Percentiles rank a stretch among this genome's conserved stretches.
Evolutionary conservation across 2,329 filamentous ascomycete genomes (phyloP).

Genomic region (Diaporthe sp.): DNA sequence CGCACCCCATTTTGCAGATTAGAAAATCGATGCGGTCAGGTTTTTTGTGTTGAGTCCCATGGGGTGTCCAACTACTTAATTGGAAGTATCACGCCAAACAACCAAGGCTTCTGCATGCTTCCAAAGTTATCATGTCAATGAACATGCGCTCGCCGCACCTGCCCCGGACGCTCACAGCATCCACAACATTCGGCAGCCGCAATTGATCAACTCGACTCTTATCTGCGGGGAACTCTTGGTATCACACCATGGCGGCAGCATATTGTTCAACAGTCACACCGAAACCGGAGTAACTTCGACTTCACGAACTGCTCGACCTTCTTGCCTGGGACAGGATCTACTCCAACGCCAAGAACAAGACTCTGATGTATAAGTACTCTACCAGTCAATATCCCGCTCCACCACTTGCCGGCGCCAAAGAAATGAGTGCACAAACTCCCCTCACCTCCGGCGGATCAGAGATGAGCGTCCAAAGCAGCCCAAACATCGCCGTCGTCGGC

Average conservation of each 20-base stretch:
- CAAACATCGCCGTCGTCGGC: constrained; percentile 46
- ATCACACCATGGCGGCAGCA: constrained; percentile 5
- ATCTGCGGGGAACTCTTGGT: constrained; percentile 32
- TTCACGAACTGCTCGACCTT: neutral
- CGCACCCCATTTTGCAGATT: neutral
- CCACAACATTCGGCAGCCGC: neutral
- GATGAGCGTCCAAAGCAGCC: constrained; percentile 26
- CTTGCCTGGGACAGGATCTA: neutral
- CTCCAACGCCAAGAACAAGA: constrained; percentile 8
- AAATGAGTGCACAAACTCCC: constrained; percentile 20
- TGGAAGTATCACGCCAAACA: neutral
- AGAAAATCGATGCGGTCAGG: neutral
- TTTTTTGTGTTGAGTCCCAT: neutral
- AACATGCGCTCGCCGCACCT: neutral
- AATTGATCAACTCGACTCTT: constrained; percentile 10
- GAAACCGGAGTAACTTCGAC: neutral
- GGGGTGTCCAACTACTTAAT: neutral
- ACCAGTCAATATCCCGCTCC: neutral
- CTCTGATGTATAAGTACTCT: neutral
- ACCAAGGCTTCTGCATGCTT: neutral
- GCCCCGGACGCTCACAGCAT: neutral
- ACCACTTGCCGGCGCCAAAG: neutral
- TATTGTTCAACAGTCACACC: constrained; percentile 12
- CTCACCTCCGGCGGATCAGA: neutral
- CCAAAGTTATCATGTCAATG: neutral